These are phyloP conservation scores for Escovopsis sp. DNA, from an alignment of 2,329 filamentous ascomycete species.

Conservation along the genomic window DNA sequence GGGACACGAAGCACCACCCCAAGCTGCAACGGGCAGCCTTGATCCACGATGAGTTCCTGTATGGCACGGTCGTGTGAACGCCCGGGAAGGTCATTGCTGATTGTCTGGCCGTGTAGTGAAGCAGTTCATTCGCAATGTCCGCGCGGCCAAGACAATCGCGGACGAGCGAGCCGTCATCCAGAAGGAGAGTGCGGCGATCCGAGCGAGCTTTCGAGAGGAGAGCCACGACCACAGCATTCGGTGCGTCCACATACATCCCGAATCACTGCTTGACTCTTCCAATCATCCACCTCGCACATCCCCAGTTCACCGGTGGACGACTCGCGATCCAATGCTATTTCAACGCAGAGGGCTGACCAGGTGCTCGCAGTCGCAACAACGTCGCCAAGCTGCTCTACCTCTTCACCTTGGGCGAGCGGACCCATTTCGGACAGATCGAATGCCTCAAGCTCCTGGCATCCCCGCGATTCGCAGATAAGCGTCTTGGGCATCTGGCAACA, in stretches of 20 bases:
- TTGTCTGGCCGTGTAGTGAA: conserved; percentile 51
- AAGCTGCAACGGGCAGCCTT: conserved; percentile 15
- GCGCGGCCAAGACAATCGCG: conserved; percentile 95
- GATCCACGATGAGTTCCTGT: conserved; percentile 26
- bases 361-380: conserved; percentile 68
- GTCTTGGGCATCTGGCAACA: conserved; percentile 86
- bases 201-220: conserved; percentile 95
- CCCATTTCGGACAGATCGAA: conserved; percentile 98
- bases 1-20: no score
- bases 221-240: conserved; percentile 81
- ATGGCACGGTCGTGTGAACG: conserved; percentile 9
- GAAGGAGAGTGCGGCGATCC: conserved; percentile 95
- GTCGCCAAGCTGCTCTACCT: conserved; percentile 96
- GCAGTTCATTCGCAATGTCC: conserved; percentile 98
- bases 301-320: no score
- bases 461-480: conserved; percentile 94
- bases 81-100: conserved; percentile 1
- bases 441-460: conserved; percentile 95
- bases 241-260: conserved; percentile 33
- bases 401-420: conserved; percentile 92
- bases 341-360: background rate
- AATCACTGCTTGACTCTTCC: no score
- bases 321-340: no score
- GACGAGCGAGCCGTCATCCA: conserved; percentile 97
- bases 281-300: no score